Evolutionary conservation across 1,139 yeast species (phyloP).

Genomic region (Meyerozyma athensensis): DNA sequence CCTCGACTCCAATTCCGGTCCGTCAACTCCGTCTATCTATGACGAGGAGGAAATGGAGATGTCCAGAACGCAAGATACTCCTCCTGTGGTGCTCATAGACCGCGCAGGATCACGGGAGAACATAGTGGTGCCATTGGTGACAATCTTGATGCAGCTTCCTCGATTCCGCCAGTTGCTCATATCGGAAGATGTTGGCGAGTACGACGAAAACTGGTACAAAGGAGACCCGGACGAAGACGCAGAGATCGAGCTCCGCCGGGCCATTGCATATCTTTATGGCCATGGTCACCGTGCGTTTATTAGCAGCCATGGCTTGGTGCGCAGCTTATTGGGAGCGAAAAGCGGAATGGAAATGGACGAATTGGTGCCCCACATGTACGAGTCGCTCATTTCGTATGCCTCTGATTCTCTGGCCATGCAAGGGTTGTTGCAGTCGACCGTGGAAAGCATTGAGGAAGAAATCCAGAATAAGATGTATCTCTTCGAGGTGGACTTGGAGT

Average conservation of each 20-base stretch:
- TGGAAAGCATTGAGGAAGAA: slow-evolving; percentile 24
- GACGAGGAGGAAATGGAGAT: slow-evolving; percentile 1
- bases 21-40: neutral
- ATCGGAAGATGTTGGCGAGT: slow-evolving; percentile 13
- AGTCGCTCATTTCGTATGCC: slow-evolving; percentile 9
- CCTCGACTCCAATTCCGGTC: slow-evolving; percentile 3
- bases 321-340: neutral
- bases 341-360: neutral
- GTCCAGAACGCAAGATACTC: slow-evolving; percentile 7
- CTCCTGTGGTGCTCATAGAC: slow-evolving; percentile 15
- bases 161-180: slow-evolving; percentile 15
- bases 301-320: slow-evolving; percentile 6
- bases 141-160: slow-evolving; percentile 22
- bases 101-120: slow-evolving; percentile 19
- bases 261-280: slow-evolving; percentile 8
- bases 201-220: slow-evolving; percentile 12
- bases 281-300: slow-evolving; percentile 14
- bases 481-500: slow-evolving; percentile 34
- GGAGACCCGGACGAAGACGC: slow-evolving; percentile 7
- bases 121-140: slow-evolving; percentile 22
- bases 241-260: slow-evolving; percentile 8
- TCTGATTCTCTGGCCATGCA: slow-evolving; percentile 10
- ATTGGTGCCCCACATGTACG: slow-evolving; percentile 2
- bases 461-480: slow-evolving; percentile 23
- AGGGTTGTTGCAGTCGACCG: slow-evolving; percentile 19